A percentile compares a stretch with the other conserved stretches of the same genome.
Evolutionary conservation across 495 filamentous ascomycete species (phyloP).

Genomic region (Pseudoneurospora amorphoporcata): DNA sequence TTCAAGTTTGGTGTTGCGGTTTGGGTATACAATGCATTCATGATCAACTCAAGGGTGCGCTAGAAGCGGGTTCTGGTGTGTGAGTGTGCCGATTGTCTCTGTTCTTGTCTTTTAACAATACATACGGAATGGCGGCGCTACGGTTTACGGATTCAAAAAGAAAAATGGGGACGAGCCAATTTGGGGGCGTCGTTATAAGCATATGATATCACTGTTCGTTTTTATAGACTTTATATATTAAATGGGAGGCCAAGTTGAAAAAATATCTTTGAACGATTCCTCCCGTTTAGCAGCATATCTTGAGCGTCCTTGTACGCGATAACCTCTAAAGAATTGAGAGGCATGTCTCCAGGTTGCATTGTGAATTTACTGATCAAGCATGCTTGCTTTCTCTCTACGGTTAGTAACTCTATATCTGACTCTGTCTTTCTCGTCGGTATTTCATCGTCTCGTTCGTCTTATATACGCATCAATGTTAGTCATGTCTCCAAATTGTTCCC

Average conservation of each 20-base stretch:
- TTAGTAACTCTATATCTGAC: background rate
- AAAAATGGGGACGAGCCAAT: background rate
- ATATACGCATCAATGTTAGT: background rate
- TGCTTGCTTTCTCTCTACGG: no score
- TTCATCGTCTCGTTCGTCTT: background rate
- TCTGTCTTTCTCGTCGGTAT: background rate
- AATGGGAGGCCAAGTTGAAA: background rate
- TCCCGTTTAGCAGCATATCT: no score
- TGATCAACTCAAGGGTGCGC: slow-evolving; percentile 14
- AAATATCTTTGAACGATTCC: background rate
- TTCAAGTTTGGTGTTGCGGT: background rate
- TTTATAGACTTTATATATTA: background rate
- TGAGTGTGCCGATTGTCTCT: background rate
- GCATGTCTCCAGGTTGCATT: no score
- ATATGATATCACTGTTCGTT: background rate
- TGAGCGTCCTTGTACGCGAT: no score
- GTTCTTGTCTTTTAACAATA: background rate
- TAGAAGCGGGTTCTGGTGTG: background rate
- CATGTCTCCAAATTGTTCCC: background rate
- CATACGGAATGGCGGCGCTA: background rate
- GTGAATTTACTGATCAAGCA: no score
- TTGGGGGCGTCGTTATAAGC: background rate
- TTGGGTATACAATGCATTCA: slow-evolving; percentile 3
- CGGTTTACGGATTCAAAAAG: background rate
- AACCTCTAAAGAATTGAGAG: no score